These are phyloP conservation scores for Sutorius australiensis DNA, from an alignment of 768 basidiomycete genomes.

Conservation along the genomic window DNA sequence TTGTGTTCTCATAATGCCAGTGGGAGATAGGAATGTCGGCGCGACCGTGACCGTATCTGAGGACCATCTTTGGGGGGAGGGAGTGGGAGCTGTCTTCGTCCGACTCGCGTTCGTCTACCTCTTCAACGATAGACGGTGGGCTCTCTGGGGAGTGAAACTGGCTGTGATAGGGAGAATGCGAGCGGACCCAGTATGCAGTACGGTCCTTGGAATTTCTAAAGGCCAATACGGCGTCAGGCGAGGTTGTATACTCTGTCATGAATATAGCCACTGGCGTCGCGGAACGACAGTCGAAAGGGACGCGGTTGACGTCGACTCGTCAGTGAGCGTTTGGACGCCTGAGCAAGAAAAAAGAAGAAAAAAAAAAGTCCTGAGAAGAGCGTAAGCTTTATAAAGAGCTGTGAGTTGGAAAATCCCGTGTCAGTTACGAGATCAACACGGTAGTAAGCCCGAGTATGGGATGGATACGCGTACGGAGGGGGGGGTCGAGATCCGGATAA, in stretches of 20 bases:
- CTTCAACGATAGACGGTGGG: slow-evolving; percentile 43
- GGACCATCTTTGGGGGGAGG: slow-evolving; percentile 67
- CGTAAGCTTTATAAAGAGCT: slow-evolving; percentile 24
- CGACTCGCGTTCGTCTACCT: slow-evolving; percentile 40
- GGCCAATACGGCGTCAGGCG: slow-evolving; percentile 55
- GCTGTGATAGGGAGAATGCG: slow-evolving; percentile 32
- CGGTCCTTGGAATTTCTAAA: slow-evolving; percentile 58
- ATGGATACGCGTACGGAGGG: background rate
- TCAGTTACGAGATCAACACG: slow-evolving; percentile 22
- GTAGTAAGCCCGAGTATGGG: background rate
- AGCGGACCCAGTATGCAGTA: slow-evolving; percentile 62
- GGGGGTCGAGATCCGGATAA: slow-evolving; percentile 20
- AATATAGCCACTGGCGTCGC: background rate
- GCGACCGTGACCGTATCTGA: slow-evolving; percentile 63
- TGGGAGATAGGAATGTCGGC: slow-evolving; percentile 62
- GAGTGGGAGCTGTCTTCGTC: slow-evolving; percentile 42
- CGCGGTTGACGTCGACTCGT: background rate
- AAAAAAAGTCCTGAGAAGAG: slow-evolving; percentile 4
- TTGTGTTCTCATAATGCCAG: slow-evolving; percentile 29
- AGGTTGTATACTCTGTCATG: slow-evolving; percentile 66
- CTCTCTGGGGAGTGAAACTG: slow-evolving; percentile 56
- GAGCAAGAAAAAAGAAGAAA: slow-evolving; percentile 6
- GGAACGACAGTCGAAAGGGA: background rate
- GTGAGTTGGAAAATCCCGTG: slow-evolving; percentile 25
- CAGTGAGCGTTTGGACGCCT: background rate